Conservation (phyloP, 768 basidiomycete species). For the Clitopilus hobsonii region DNA sequence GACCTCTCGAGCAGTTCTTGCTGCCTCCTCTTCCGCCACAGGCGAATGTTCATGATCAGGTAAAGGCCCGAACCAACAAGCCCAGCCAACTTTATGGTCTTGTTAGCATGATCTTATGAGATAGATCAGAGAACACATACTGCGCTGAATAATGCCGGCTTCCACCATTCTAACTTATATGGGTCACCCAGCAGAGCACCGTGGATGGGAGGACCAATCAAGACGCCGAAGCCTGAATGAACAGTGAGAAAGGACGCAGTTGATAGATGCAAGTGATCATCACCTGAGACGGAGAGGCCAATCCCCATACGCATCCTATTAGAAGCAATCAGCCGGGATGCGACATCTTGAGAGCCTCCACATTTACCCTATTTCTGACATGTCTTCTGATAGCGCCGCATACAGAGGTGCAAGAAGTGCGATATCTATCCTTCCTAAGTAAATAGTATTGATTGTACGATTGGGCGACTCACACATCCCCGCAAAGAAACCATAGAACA, state of each 20-base stretch:
- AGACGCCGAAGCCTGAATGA: background rate
- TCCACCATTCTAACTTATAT: background rate
- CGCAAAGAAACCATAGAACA: conserved; percentile 34
- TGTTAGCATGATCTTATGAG: background rate
- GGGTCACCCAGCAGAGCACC: background rate
- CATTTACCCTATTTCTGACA: background rate
- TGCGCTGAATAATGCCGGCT: background rate
- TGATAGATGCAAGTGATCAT: background rate
- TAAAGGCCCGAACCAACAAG: no score
- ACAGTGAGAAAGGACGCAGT: background rate
- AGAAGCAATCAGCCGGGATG: background rate
- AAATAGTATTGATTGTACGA: background rate
- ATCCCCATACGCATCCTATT: background rate
- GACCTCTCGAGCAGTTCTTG: no score
- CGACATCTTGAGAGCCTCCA: background rate
- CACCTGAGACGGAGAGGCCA: background rate
- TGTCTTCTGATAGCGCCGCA: background rate
- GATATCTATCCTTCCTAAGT: background rate
- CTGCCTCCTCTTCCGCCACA: no score
- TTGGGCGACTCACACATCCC: conserved; percentile 8
- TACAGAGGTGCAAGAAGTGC: background rate
- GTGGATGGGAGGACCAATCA: conserved; percentile 1
- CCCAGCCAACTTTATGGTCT: background rate
- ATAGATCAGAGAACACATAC: background rate
- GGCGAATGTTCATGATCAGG: no score